Conservation (phyloP, 75 land plant genomes). For the Cupressus sempervirens region DNA sequence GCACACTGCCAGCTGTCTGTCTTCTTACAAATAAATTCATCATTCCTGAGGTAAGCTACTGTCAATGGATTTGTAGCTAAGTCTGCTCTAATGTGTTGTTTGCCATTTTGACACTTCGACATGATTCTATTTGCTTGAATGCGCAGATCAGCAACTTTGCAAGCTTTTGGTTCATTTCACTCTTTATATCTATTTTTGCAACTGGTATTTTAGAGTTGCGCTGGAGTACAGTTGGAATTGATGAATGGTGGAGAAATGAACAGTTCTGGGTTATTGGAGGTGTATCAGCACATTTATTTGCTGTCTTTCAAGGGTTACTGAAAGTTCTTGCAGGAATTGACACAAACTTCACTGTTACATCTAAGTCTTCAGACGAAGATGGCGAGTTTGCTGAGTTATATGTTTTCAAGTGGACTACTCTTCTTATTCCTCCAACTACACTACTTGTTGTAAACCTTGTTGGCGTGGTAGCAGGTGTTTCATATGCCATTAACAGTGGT, state of each 20-base stretch:
- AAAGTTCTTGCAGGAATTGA: conserved; percentile 97
- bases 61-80: not conserved
- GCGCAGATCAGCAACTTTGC: conserved; percentile 92
- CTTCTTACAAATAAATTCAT: conserved; percentile 75
- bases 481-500: conserved; percentile 72
- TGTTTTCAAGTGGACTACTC: conserved; percentile 84
- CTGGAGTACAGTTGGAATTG: conserved; percentile 91
- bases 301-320: conserved; percentile 93
- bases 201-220: conserved; percentile 89
- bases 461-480: conserved; percentile 85
- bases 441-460: conserved; percentile 69
- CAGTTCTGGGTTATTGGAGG: conserved; percentile 99
- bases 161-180: conserved; percentile 84
- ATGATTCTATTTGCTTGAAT: not conserved
- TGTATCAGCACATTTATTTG: conserved; percentile 91
- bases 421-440: conserved; percentile 79
- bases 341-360: conserved; percentile 96
- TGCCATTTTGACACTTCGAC: not conserved
- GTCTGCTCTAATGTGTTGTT: not conserved
- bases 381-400: conserved; percentile 86
- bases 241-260: conserved; percentile 99
- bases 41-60: conserved; percentile 61
- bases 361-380: conserved; percentile 88
- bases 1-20: conserved; percentile 69
- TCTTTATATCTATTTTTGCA: conserved; percentile 82